A percentile compares a stretch with the other conserved stretches of the same genome.
These are phyloP conservation scores for Kwoniella sp. DNA, from an alignment of 768 basidiomycete genomes.

Conservation along the genomic window DNA sequence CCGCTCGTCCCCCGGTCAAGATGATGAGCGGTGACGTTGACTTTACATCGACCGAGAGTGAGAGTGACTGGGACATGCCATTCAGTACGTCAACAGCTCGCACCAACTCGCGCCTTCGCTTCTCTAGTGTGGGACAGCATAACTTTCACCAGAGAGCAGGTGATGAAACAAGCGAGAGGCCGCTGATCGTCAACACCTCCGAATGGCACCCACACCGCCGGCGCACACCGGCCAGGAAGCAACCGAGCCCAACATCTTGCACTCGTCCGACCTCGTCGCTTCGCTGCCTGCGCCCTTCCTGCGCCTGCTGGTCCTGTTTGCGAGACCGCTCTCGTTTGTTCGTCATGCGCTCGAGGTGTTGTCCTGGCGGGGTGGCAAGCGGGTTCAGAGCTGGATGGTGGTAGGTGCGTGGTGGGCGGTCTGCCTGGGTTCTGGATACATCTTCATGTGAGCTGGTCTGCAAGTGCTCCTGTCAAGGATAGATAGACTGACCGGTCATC, in stretches of 20 bases:
- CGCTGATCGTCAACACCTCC: background rate
- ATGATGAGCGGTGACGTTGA: slow-evolving; percentile 5
- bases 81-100: too few relatives aligned
- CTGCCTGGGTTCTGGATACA: slow-evolving; percentile 60
- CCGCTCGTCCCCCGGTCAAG: too few relatives aligned
- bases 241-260: slow-evolving; percentile 6
- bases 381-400: slow-evolving; percentile 54
- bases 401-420: slow-evolving; percentile 72
- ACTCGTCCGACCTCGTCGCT: slow-evolving; percentile 27
- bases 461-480: background rate
- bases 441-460: slow-evolving; percentile 55
- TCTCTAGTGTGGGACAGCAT: too few relatives aligned
- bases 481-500: background rate
- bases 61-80: background rate
- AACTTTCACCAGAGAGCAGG: background rate
- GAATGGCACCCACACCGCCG: slow-evolving; percentile 9
- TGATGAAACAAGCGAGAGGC: background rate
- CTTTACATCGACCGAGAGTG: background rate
- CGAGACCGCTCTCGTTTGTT: slow-evolving; percentile 29
- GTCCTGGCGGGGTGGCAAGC: slow-evolving; percentile 36
- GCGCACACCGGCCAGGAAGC: slow-evolving; percentile 3
- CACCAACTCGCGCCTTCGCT: too few relatives aligned
- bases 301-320: slow-evolving; percentile 42
- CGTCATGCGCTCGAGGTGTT: slow-evolving; percentile 32
- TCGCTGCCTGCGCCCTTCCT: slow-evolving; percentile 46